A percentile compares a stretch with the other conserved stretches of the same genome.
Conservation (phyloP, 2,329 filamentous ascomycete genomes). For the Dichotomopilus funicola region DNA sequence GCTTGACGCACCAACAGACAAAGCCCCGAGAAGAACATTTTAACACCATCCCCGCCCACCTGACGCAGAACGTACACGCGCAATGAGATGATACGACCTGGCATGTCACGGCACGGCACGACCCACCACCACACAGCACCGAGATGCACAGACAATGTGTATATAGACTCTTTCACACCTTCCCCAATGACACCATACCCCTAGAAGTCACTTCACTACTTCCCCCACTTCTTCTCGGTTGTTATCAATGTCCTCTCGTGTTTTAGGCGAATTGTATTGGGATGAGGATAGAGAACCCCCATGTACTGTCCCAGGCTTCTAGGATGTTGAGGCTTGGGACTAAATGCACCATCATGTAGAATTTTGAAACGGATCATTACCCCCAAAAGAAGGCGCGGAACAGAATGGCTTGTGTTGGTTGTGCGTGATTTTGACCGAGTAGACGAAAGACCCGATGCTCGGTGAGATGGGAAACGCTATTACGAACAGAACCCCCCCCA, state of each 20-base stretch:
- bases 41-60: conserved; percentile 8
- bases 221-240: conserved; percentile 13
- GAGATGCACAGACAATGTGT: conserved; percentile 24
- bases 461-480: conserved; percentile 13
- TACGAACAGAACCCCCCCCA: background rate
- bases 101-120: conserved; percentile 15
- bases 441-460: conserved; percentile 12
- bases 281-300: conserved; percentile 25
- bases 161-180: conserved; percentile 22
- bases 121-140: conserved; percentile 18
- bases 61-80: conserved; percentile 10
- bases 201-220: conserved; percentile 23
- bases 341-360: conserved; percentile 27
- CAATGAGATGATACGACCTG: conserved; percentile 11
- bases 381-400: conserved; percentile 15
- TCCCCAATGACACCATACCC: conserved; percentile 21
- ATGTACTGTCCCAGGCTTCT: conserved; percentile 26
- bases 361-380: conserved; percentile 15
- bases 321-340: conserved; percentile 19
- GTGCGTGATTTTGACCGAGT: conserved; percentile 22
- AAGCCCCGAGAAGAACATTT: conserved; percentile 9
- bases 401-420: conserved; percentile 12
- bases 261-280: conserved; percentile 17
- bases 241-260: conserved; percentile 19
- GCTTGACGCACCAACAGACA: conserved; percentile 3